These are phyloP conservation scores for Cryptococcus deneoformans DNA, from an alignment of 1,284 basidiomycete genomes.

Conservation along the genomic window DNA sequence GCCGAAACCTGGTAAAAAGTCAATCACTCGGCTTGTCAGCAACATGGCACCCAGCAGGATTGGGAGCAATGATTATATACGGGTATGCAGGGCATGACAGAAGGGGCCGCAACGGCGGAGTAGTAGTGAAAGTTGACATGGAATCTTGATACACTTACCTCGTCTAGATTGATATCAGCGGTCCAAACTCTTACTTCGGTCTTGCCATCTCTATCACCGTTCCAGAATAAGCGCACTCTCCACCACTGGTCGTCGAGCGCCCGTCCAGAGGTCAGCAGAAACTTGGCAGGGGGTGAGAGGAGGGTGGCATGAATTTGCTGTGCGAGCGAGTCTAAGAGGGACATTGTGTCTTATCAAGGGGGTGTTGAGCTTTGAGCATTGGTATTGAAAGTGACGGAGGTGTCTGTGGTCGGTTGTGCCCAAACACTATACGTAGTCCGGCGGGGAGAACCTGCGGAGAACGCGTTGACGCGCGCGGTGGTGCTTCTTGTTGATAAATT, in stretches of 20 bases:
- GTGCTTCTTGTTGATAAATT: neutral
- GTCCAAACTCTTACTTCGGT: neutral
- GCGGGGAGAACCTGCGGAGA: neutral
- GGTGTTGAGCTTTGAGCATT: too few species aligned
- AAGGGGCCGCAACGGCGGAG: neutral
- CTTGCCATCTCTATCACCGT: neutral
- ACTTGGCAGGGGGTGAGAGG: conserved; percentile 9
- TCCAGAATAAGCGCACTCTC: conserved; percentile 1
- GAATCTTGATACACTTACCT: neutral
- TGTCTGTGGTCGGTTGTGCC: too few species aligned
- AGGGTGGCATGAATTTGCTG: conserved; percentile 12
- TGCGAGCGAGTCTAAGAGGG: neutral
- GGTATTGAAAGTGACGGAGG: too few species aligned
- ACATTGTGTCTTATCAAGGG: too few species aligned
- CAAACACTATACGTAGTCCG: too few species aligned
- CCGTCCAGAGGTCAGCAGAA: conserved; percentile 4
- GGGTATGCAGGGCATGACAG: neutral
- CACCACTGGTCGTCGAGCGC: neutral
- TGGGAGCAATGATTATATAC: too few species aligned
- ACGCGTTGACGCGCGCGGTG: too few species aligned
- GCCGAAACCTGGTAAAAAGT: neutral
- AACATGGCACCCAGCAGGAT: too few species aligned
- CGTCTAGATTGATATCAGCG: neutral
- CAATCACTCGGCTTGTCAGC: too few species aligned
- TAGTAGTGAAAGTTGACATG: neutral